phyloP scores from a whole-genome alignment of 345 rosid species.

The Eucalyptus sp. region DNA sequence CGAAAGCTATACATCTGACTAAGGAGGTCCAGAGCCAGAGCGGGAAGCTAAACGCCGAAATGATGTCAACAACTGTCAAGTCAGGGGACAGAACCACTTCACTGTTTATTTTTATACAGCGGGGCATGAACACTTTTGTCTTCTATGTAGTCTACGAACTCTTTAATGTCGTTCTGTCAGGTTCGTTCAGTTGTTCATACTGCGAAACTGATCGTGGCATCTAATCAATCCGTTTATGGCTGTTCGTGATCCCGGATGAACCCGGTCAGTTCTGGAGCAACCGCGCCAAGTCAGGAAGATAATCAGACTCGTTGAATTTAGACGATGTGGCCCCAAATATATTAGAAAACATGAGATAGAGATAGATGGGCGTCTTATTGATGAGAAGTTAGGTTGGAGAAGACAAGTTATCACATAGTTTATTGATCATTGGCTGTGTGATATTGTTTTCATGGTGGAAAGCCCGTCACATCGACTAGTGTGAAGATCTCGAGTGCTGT shows the following conservation, averaged over 20 bases:
- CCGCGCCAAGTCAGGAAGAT: not conserved
- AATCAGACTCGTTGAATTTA: not conserved
- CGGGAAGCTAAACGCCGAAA: not conserved
- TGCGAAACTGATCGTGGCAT: not conserved
- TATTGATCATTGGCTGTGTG: not conserved
- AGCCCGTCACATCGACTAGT: rapidly evolving
- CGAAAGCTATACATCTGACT: not conserved
- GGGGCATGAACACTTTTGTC: not conserved
- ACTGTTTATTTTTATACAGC: not conserved
- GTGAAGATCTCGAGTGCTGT: not conserved
- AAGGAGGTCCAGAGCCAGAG: not conserved
- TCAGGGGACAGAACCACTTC: not conserved
- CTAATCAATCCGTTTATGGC: not conserved
- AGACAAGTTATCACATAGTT: not conserved
- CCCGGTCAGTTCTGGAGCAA: not conserved
- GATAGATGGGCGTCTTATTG: not conserved
- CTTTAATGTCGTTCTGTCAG: not conserved
- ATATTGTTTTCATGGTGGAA: not conserved
- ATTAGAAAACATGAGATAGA: not conserved
- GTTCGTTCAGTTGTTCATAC: not conserved
- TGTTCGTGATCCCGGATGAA: not conserved
- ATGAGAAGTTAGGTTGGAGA: not conserved
- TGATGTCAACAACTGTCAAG: not conserved
- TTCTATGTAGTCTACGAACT: not conserved
- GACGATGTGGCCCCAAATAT: not conserved